These are phyloP conservation scores for Sugiyamaella marilandica DNA, from an alignment of 805 yeast species.

Conservation along the genomic window DNA sequence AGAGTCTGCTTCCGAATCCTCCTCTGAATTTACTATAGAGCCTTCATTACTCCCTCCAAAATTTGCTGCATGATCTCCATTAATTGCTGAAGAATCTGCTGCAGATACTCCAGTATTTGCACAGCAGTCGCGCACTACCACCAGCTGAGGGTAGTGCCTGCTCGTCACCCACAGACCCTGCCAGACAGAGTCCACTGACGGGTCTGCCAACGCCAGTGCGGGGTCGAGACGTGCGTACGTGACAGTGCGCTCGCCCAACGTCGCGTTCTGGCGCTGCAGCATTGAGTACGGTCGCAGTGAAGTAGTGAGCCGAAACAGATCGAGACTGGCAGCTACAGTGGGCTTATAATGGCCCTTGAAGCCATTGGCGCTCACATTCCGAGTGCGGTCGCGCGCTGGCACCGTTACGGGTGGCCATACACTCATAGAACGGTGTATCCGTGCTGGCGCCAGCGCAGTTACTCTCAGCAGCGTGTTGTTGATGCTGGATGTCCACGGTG, in stretches of 20 bases:
- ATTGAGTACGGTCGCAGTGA: constrained; percentile 8
- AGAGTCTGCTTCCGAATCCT: neutral
- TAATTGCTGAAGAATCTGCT: too few species aligned
- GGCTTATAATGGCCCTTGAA: constrained; percentile 19
- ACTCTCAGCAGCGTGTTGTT: constrained; percentile 17
- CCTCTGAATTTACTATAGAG: neutral
- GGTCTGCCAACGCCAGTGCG: neutral
- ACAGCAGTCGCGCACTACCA: neutral
- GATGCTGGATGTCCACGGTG: neutral
- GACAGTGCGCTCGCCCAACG: constrained; percentile 22
- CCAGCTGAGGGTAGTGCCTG: neutral
- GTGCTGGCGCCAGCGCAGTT: constrained; percentile 17
- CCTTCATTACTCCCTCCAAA: neutral
- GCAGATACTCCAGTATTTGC: neutral
- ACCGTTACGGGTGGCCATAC: constrained; percentile 14
- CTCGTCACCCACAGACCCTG: constrained; percentile 30
- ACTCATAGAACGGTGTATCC: constrained; percentile 24
- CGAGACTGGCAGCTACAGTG: constrained; percentile 1
- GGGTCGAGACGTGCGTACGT: constrained; percentile 21
- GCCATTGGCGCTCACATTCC: constrained; percentile 21
- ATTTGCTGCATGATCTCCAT: too few species aligned
- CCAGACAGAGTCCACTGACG: constrained; percentile 1
- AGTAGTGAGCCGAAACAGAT: constrained; percentile 21
- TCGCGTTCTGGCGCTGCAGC: neutral
- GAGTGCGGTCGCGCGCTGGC: constrained; percentile 23